Conservation (phyloP, 345 rosid species). For the Rhodomyrtus tomentosa region DNA sequence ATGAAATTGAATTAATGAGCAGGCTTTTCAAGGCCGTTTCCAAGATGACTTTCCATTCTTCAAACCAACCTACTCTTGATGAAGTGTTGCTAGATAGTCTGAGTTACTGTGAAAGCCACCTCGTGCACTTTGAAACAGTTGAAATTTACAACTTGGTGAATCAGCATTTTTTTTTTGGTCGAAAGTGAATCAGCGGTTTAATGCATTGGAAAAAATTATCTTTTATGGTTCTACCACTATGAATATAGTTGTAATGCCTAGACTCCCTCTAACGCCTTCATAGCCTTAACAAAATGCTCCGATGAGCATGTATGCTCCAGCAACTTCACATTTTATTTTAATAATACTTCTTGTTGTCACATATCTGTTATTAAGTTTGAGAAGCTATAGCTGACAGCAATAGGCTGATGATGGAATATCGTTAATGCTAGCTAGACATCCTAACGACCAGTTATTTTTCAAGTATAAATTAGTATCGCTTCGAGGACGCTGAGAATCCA, state of each 20-base stretch:
- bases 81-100: not conserved
- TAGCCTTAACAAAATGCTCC: not conserved
- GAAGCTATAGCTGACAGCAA: no score
- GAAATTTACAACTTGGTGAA: not conserved
- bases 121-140: not conserved
- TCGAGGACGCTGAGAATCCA: no score
- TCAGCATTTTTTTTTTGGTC: no score
- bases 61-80: not conserved
- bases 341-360: not conserved
- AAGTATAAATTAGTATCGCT: no score
- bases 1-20: not conserved
- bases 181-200: not conserved
- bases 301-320: not conserved
- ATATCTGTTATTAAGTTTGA: not conserved
- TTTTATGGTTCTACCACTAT: not conserved
- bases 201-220: not conserved
- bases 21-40: not conserved
- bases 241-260: not conserved
- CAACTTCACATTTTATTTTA: not conserved
- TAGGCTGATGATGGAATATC: no score
- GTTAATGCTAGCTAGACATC: no score
- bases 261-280: not conserved
- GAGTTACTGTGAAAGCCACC: not conserved
- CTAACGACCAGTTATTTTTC: no score
- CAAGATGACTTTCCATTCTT: not conserved